Evolutionary conservation across 441 rosid species (phyloP).

Genomic region (Raphanus hybrid): DNA sequence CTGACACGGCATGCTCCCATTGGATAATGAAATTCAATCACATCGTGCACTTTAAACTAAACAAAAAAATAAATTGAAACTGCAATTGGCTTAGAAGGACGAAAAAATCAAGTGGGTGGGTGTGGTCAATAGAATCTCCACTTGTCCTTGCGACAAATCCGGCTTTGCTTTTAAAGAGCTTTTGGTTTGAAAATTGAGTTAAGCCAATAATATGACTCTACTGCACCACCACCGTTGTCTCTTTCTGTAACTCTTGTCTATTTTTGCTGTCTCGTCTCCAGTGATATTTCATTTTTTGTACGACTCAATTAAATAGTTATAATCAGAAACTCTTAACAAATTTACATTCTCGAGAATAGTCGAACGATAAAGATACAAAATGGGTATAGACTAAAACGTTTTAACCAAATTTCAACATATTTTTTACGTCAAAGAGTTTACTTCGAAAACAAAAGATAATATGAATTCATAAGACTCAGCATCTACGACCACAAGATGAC

Average conservation of each 20-base stretch:
- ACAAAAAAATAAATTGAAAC: background rate
- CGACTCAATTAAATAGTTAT: background rate
- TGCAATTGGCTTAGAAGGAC: conserved; percentile 29
- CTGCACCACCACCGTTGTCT: conserved; percentile 38
- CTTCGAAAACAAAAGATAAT: background rate
- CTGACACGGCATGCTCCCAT: conserved; percentile 37
- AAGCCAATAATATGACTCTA: conserved; percentile 33
- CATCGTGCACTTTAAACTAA: conserved; percentile 42
- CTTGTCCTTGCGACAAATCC: conserved; percentile 38
- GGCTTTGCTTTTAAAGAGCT: conserved; percentile 41
- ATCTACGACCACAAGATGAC: conserved; percentile 14
- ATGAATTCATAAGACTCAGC: conserved; percentile 1
- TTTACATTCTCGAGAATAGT: conserved; percentile 11
- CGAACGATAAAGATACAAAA: background rate
- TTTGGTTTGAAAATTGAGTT: conserved; percentile 44
- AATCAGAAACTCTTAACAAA: conserved; percentile 12
- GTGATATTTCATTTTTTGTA: conserved; percentile 7
- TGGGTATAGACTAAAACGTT: background rate
- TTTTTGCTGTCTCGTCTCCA: conserved; percentile 34
- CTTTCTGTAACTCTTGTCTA: conserved; percentile 34
- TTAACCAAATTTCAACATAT: background rate
- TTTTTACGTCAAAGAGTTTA: background rate
- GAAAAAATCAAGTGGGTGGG: conserved; percentile 31
- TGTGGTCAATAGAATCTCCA: conserved; percentile 47
- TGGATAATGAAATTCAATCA: conserved; percentile 35